Evolutionary conservation across 306 rosid genomes (phyloP).

Genomic region (Ammopiptanthus mongolicus): DNA sequence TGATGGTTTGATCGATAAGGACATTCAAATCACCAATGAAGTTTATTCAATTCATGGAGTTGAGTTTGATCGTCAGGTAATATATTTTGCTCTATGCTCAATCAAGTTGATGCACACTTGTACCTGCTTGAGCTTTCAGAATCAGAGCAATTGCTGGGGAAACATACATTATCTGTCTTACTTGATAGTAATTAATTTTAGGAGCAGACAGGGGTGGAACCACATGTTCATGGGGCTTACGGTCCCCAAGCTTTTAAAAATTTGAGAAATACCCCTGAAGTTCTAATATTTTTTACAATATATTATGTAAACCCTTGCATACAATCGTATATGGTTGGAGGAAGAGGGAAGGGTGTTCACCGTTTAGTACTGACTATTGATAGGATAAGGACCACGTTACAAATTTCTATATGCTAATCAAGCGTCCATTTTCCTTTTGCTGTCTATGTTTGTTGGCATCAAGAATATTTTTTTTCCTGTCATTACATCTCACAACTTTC

Average conservation of each 20-base stretch:
- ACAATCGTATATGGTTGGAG: not conserved
- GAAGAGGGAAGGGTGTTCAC: not conserved
- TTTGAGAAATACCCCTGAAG: not conserved
- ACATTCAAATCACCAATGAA: conserved; percentile 63
- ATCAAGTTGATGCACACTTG: not conserved
- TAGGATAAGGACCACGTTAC: not conserved
- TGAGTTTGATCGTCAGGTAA: conserved; percentile 92
- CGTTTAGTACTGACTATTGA: not conserved
- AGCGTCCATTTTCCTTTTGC: not conserved
- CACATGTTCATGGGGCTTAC: not conserved
- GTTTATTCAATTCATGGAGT: conserved; percentile 72
- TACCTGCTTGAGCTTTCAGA: not conserved
- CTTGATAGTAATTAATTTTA: not conserved
- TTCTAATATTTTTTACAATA: not conserved
- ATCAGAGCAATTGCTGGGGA: not conserved
- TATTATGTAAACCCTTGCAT: not conserved
- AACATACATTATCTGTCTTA: not conserved
- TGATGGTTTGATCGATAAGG: conserved; percentile 72
- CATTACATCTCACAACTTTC: not conserved
- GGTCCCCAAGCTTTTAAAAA: not conserved
- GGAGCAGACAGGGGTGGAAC: not conserved
- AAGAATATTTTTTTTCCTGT: not conserved
- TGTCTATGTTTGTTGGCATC: not conserved
- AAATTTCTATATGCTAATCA: not conserved
- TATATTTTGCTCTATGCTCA: not conserved